Evolutionary conservation across 1,284 basidiomycete genomes (phyloP), one percentile per base, ranked within the genome.

Genomic region (Singerocomus inundabilis): DNA sequence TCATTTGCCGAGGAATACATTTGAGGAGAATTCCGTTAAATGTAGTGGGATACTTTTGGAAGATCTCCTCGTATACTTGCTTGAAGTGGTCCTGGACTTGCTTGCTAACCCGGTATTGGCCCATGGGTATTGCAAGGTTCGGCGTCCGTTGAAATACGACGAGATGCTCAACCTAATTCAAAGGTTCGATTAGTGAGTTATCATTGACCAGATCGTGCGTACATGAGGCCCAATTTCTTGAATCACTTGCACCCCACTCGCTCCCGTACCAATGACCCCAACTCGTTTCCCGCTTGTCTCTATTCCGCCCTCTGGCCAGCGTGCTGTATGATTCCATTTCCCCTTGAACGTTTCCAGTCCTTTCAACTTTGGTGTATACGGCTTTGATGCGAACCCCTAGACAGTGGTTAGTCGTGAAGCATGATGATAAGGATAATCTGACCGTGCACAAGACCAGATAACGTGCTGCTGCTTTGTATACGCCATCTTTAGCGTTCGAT

Each of bases 111-210:
- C 1, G 11, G 12, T 38, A 38, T 34, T 60, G 58, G 31, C 36
- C 10, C 56, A 58, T 48, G 2, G 58, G 57, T 1, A 26, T 12
- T 4, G 49, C 48, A 3, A 61, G 37, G 21, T 57, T 58, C 8
- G 57, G 54, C 2, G 53, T 59, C 28, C 59, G 53, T 18, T 59
- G 54, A 44, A 58, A 61, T 5, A 58, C 49, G 28, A 56, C 56
- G 2, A 57, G 44, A 12, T 59, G 36, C 2, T 48, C 4, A 2
- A 48, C 57, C 52, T 58, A 31, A n/a, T 35, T 5, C 42, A 5
- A 24, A 2, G 24, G 11, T 6, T 1, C 11, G 11, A 24, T 48
- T 6, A 57, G 29, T 31, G 3, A 3, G 21, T 10, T 10, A 13
- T 21, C 5, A 5, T 31, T 29, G 2, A 6, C 7, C 6, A 34